Evolutionary conservation across 257 asterid genomes (phyloP), one percentile per base, ranked within the genome.

Genomic region (Datura wrightii): DNA sequence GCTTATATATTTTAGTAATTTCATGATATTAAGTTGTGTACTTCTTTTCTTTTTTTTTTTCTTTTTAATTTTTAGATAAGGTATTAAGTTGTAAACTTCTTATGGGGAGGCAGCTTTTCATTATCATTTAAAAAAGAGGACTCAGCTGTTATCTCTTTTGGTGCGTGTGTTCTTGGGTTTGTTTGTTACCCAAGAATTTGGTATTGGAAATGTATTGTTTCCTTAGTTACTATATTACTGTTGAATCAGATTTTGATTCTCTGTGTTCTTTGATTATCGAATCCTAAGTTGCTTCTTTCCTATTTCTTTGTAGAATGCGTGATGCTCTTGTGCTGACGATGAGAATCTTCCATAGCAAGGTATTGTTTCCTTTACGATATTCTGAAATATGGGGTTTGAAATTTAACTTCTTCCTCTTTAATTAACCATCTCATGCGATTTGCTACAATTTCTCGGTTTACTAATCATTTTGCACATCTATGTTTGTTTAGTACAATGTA

Each of bases 261-360:
- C 16, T 63, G 7, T 37, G 83, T 65, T 79, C 65, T 82, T 84
- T 74, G 37, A 39, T 76, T 39, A 67, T 13, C 62, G 19, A 67
- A 86, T 15, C 71, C 48, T 86, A 46, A 82, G 65, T 54, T 53
- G 79, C 65, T 86, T 71, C 85, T 86, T 31, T 82, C 58, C 84
- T 65, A 58, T 79, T 85, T n/a, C 42, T 82, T n/a, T 88, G 89
- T 85, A 97, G 98, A 89, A 88, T 90, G 93, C 94, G 99, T 79
- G 98, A 95, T 85, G 85, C 92, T 36, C 90, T 95, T 79, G 98
- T 94, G 85, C 90, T 97, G 90, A 95, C 97, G 19, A 92, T 94
- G 91, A 92, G 98, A 90, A 90, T 92, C 88, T 94, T 97, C 90
- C 98, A 94, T 86, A 89, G 85, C 94, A 94, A 95, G 99, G 99